phyloP scores from a whole-genome alignment of 306 rosid genomes.

The Macrotyloma uniflorum region DNA sequence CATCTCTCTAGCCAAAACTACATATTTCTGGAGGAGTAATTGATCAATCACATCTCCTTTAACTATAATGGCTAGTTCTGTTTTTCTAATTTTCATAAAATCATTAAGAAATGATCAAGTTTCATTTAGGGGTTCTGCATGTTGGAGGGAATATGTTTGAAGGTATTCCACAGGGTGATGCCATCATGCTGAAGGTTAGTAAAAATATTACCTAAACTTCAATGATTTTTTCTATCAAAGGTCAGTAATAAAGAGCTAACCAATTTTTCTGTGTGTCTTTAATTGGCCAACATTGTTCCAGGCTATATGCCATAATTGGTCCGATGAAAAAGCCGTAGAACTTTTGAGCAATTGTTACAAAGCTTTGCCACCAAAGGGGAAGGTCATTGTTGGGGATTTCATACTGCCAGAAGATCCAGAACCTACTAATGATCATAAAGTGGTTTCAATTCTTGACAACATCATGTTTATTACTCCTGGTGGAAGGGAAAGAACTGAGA shows the following conservation, averaged over 20 bases:
- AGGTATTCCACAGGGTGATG: constrained; percentile 44
- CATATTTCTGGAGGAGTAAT: neutral
- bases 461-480: constrained; percentile 31
- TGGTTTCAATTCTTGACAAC: constrained; percentile 31
- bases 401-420: constrained; percentile 26
- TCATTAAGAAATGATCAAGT: neutral
- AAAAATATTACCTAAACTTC: neutral
- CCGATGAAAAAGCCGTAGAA: constrained; percentile 32
- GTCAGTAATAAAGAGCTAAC: neutral
- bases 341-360: constrained; percentile 27
- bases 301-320: constrained; percentile 33
- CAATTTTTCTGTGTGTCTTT: neutral
- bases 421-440: neutral
- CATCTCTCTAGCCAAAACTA: neutral
- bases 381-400: constrained; percentile 31
- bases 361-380: constrained; percentile 41
- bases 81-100: neutral
- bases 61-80: neutral
- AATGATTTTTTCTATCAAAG: neutral
- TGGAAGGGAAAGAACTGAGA: constrained; percentile 43
- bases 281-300: neutral
- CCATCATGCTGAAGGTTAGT: constrained; percentile 44
- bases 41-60: neutral
- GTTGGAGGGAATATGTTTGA: constrained; percentile 41
- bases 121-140: constrained; percentile 39